A percentile compares a stretch with the other conserved stretches of the same genome.
Conservation (phyloP, 805 yeast genomes). For the Wickerhamomyces rabaulensis region DNA sequence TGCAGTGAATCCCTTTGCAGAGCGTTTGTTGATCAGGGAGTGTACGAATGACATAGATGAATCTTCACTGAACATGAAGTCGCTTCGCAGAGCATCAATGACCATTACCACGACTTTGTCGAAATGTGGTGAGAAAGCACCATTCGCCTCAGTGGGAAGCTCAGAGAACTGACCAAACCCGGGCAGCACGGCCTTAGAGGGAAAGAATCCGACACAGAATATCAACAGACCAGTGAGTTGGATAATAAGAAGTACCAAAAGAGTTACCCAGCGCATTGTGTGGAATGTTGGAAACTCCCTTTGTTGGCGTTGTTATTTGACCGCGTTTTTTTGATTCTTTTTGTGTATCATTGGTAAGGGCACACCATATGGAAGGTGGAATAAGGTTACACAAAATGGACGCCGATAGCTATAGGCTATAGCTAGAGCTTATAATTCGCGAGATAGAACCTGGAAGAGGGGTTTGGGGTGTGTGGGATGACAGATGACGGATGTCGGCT, state of each 20-base stretch:
- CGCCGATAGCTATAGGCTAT: no score
- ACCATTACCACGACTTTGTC: constrained; percentile 74
- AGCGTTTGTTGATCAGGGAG: constrained; percentile 52
- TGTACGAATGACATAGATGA: constrained; percentile 72
- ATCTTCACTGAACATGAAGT: constrained; percentile 63
- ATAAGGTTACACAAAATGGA: no score
- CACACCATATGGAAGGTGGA: no score
- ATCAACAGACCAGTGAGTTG: constrained; percentile 53
- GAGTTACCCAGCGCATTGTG: constrained; percentile 6
- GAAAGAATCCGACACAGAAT: constrained; percentile 84
- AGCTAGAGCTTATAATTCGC: no score
- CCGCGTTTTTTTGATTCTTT: no score
- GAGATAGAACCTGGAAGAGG: no score
- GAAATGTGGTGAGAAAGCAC: constrained; percentile 43
- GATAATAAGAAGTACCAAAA: constrained; percentile 4
- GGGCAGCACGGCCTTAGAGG: constrained; percentile 72
- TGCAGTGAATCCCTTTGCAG: constrained; percentile 86
- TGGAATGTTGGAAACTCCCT: not conserved
- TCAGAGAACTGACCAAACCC: constrained; percentile 41
- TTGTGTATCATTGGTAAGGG: not conserved
- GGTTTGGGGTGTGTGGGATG: no score
- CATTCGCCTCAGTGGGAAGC: constrained; percentile 11
- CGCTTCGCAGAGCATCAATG: constrained; percentile 89
- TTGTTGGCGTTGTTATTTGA: no score
- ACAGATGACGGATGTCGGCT: no score